Percentiles rank a stretch among this genome's conserved stretches.
These are phyloP conservation scores for Spiraea crenata DNA, from an alignment of 331 rosid genomes.

Conservation along the genomic window DNA sequence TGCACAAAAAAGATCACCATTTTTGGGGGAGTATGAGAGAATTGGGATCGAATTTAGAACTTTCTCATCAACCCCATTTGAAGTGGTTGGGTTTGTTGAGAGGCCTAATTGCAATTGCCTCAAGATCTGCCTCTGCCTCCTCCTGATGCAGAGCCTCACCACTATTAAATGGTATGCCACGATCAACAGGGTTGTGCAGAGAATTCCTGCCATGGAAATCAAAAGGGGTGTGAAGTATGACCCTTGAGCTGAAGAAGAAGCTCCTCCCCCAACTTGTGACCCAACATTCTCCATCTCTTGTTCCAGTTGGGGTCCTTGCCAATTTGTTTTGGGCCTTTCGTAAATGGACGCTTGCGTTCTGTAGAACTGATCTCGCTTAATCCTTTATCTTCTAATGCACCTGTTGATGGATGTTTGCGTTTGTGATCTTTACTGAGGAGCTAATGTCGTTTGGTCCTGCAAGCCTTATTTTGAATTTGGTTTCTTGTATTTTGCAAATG, in stretches of 20 bases:
- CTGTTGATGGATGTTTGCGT: too few relatives aligned
- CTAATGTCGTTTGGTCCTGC: too few relatives aligned
- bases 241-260: slow-evolving; percentile 9
- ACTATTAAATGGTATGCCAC: slow-evolving; percentile 36
- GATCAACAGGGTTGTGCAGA: slow-evolving; percentile 28
- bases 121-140: background rate
- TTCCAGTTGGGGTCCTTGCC: background rate
- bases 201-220: slow-evolving; percentile 38
- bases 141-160: slow-evolving; percentile 20
- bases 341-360: too few relatives aligned
- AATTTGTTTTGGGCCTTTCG: too few relatives aligned
- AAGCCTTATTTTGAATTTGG: too few relatives aligned
- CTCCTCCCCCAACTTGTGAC: background rate
- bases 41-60: slow-evolving; percentile 39
- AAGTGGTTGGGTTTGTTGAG: background rate
- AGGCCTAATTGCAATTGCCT: background rate
- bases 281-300: slow-evolving; percentile 24
- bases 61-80: slow-evolving; percentile 35
- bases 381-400: too few relatives aligned
- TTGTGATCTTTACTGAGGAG: too few relatives aligned
- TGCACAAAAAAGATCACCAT: background rate
- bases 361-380: too few relatives aligned
- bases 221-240: slow-evolving; percentile 41
- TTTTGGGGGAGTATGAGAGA: slow-evolving; percentile 22
- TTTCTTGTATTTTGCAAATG: too few relatives aligned